Percentiles rank a stretch among this genome's conserved stretches.
phyloP scores from a whole-genome alignment of 768 basidiomycete species.

The Suillus cothurnatus region DNA sequence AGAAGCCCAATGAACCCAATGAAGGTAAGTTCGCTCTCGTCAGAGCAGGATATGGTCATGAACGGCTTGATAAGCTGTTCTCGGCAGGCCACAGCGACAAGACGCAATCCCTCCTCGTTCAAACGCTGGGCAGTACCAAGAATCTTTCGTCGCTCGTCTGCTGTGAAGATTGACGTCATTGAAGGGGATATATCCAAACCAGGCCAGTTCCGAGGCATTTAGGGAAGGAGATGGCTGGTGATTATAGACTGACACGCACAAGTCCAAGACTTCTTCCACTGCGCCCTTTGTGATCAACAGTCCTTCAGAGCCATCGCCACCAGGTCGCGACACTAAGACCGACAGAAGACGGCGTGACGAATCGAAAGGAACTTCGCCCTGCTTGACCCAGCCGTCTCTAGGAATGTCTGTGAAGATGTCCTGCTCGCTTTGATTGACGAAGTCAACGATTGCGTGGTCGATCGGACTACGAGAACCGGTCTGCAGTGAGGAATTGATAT shows the following conservation, averaged over 20 bases:
- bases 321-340: slow-evolving; percentile 32
- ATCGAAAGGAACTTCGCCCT: slow-evolving; percentile 39
- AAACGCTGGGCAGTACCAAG: slow-evolving; percentile 29
- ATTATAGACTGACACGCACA: slow-evolving; percentile 25
- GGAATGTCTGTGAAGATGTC: slow-evolving; percentile 10
- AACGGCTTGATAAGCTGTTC: slow-evolving; percentile 19
- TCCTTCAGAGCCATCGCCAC: slow-evolving; percentile 18
- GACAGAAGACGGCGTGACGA: slow-evolving; percentile 39
- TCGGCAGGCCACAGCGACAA: slow-evolving; percentile 32
- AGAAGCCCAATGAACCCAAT: slow-evolving; percentile 32
- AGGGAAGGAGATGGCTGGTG: slow-evolving; percentile 3
- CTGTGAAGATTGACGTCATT: slow-evolving; percentile 20
- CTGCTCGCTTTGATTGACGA: slow-evolving; percentile 19
- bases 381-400: slow-evolving; percentile 29
- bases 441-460: slow-evolving; percentile 36
- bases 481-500: slow-evolving; percentile 34
- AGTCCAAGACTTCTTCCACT: slow-evolving; percentile 36
- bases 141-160: slow-evolving; percentile 21
- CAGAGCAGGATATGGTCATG: slow-evolving; percentile 20
- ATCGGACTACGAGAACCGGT: slow-evolving; percentile 40
- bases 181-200: slow-evolving; percentile 21
- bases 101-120: slow-evolving; percentile 34
- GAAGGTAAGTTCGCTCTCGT: slow-evolving; percentile 32
- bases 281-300: slow-evolving; percentile 34
- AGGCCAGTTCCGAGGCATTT: background rate